These are phyloP conservation scores for Gaeumannomyces tritici DNA, from an alignment of 2,329 filamentous ascomycete genomes.

Conservation along the genomic window DNA sequence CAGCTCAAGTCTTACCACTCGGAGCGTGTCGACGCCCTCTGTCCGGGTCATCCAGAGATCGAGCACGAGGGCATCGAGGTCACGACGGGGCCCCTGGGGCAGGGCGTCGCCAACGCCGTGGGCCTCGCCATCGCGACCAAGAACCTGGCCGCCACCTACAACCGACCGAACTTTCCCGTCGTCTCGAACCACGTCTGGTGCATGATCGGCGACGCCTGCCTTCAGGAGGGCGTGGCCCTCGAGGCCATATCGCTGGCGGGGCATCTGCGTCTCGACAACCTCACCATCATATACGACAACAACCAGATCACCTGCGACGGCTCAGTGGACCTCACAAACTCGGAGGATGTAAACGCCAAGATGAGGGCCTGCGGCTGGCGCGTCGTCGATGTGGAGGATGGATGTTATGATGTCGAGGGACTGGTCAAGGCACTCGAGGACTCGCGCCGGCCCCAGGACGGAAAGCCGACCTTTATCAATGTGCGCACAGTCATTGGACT, in stretches of 20 bases:
- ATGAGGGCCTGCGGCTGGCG: slow-evolving; percentile 44
- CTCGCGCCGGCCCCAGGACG: slow-evolving; percentile 22
- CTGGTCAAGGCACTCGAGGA: slow-evolving; percentile 34
- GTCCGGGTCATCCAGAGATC: slow-evolving; percentile 44
- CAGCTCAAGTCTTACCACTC: slow-evolving; percentile 43
- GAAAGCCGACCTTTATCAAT: slow-evolving; percentile 37
- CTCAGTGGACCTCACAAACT: slow-evolving; percentile 39
- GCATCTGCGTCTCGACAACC: slow-evolving; percentile 39
- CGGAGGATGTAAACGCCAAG: slow-evolving; percentile 44
- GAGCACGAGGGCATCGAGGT: slow-evolving; percentile 46
- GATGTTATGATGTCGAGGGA: slow-evolving; percentile 33
- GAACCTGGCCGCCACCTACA: slow-evolving; percentile 39
- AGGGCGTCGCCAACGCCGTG: slow-evolving; percentile 46
- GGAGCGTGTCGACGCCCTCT: slow-evolving; percentile 27
- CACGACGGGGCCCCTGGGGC: slow-evolving; percentile 46
- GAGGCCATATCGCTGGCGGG: slow-evolving; percentile 45
- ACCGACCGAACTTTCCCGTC: slow-evolving; percentile 35
- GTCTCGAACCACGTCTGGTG: slow-evolving; percentile 42
- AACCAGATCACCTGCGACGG: slow-evolving; percentile 49
- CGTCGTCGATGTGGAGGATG: slow-evolving; percentile 40
- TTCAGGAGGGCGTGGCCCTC: slow-evolving; percentile 44
- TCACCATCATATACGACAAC: slow-evolving; percentile 47
- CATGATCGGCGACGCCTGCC: slow-evolving; percentile 44
- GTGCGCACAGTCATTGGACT: slow-evolving; percentile 45
- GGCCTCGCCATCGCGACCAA: slow-evolving; percentile 46